Evolutionary conservation across 2,329 filamentous ascomycete species (phyloP), one percentile per base, ranked within the genome.

Genomic region (Madurella mycetomatis): DNA sequence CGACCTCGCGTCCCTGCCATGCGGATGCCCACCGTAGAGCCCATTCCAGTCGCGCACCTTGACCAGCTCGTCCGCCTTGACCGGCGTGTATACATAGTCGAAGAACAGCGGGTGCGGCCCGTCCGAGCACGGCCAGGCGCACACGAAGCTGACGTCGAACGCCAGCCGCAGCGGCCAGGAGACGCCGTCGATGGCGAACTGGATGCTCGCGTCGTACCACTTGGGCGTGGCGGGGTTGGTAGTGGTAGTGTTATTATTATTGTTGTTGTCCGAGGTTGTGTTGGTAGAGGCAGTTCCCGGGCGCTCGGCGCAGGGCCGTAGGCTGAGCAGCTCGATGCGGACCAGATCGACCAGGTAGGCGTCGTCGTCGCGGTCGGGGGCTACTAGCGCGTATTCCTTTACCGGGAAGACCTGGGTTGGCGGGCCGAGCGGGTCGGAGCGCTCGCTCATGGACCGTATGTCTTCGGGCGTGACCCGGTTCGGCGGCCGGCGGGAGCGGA

Each of bases 41-140:
- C 66, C 63, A 53, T 76, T 75, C 87, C 87, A 90, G 66, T 88
- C 81, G 34, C 78, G 72, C 45, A 90, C 79, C 39, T 79, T 76
- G 16, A 88, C 79, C 4, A 90, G 75, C 59, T 86, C 78, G 63
- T 89, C 85, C 1, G 81, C 84, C 50, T 77, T 76, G 40, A 86
- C 78, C 1, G 75, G 69, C 47, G 76, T 76, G 65, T 83, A 84
- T 4, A 76, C 71, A 65, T 89, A 90, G 66, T 89, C 86, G 66
- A 85, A 86, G 69, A 88, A 90, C 5, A 90, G 76, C 7, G 85
- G 83, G 67, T 87, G 84, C 12, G 84, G 84, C 0, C 83, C 83
- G 25, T 77, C 74, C 0, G 76, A 75, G 67, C 85, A 88, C 7
- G 84, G 83, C 76, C 81, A 85, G 1, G 83, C 82, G n/a, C 73